phyloP scores from a whole-genome alignment of 192 early-diverging fungal genomes.

The Backusella australiensis region DNA sequence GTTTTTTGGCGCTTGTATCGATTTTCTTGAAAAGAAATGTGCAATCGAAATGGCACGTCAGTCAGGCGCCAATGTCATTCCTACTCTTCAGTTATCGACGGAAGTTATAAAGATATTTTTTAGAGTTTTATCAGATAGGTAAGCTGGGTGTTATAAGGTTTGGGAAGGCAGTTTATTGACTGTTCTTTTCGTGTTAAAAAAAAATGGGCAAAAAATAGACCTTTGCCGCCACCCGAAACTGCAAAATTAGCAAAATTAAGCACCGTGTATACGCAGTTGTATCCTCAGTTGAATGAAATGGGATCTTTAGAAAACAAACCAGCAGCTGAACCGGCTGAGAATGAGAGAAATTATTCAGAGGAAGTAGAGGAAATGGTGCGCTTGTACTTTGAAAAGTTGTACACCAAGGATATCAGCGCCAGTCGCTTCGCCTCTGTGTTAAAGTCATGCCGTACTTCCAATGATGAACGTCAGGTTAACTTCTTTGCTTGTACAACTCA shows the following conservation, averaged over 20 bases:
- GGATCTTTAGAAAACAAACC: constrained; percentile 40
- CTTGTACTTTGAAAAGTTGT: constrained; percentile 70
- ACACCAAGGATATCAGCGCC: constrained; percentile 74
- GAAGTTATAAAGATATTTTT: constrained; percentile 73
- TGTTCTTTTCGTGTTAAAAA: not conserved
- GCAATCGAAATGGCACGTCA: constrained; percentile 44
- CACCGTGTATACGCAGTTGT: constrained; percentile 41
- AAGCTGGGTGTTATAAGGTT: not conserved
- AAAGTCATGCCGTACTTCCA: constrained; percentile 74
- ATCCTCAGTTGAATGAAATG: constrained; percentile 41
- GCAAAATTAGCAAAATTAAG: constrained; percentile 53
- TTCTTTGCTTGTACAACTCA: constrained; percentile 86
- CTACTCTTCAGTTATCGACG: constrained; percentile 51
- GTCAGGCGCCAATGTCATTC: constrained; percentile 30
- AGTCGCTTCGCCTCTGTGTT: constrained; percentile 84
- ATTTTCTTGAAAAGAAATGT: constrained; percentile 71
- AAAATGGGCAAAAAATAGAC: constrained; percentile 25
- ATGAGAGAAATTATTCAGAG: constrained; percentile 49
- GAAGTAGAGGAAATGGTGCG: constrained; percentile 76
- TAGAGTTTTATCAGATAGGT: constrained; percentile 56
- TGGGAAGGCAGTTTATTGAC: not conserved
- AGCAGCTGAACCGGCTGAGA: not conserved
- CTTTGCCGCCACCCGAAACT: constrained; percentile 58
- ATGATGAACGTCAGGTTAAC: constrained; percentile 68
- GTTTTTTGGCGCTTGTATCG: constrained; percentile 72